Base-by-base conservation (phyloP, 2,329 filamentous ascomycete species). In the Ophioceras dolichostomum region DNA sequence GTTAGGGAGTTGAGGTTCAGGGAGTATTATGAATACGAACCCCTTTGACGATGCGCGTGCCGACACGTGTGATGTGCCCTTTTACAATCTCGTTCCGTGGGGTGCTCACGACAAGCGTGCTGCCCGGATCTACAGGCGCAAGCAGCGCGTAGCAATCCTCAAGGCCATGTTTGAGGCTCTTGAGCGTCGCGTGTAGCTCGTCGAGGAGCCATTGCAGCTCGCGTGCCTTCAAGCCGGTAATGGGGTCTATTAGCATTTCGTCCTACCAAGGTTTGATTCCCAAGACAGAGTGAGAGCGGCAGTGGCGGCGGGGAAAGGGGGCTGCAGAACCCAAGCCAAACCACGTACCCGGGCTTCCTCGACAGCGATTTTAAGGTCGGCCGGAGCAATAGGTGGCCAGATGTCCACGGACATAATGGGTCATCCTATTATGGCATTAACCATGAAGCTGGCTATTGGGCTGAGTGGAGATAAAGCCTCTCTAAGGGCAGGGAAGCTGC, bases 121-220 rank as follows among this genome's bases (percentile, higher is more conserved):
- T 88, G 8, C 87, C 87, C 1, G 81, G 79, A 52, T 94, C 86
- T 44, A 80, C 72, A 2, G 89, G 87, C 7, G 86, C 82, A 21
- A 98, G 76, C 18, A 96, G 72, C 14, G 81, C 77, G 47, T 87
- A 85, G 61, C 88, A 95, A 60, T 95, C 87, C 55, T 91, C 79
- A 3, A 96, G 73, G 41, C 86, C 85, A 47, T 67, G 60, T 48
- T 70, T 70, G 45, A 76, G 58, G 42, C 67, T 61, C 37, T 56
- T 50, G 30, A 75, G 65, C 30, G 64, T 60, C 34, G 59, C 49
- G 37, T 65, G 58, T 8, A 73, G 67, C 41, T 71, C 66, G 29
- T 54, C 45, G 42, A 71, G 58, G 39, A 75, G 64, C 72, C 72
- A 77, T 41, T 58, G 54, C 14, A 76, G 59, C 49, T 77, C 72